These are phyloP conservation scores for Corynespora cassiicola DNA, from an alignment of 2,329 filamentous ascomycete genomes.

Conservation along the genomic window DNA sequence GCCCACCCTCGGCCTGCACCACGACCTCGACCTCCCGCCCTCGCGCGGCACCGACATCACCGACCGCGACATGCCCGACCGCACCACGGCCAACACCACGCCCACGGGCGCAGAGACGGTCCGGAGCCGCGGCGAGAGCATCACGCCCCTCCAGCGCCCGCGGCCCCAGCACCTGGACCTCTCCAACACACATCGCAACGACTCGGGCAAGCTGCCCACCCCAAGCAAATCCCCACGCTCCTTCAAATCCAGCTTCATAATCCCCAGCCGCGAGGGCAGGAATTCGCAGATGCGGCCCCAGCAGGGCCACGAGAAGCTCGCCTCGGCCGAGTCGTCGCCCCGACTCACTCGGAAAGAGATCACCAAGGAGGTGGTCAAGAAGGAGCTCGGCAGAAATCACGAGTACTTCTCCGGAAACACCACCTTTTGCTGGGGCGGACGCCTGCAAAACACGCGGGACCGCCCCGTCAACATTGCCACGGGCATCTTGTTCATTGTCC, in stretches of 20 bases:
- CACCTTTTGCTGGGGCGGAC: slow-evolving; percentile 83
- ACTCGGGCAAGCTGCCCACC: slow-evolving; percentile 60
- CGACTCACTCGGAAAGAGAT: slow-evolving; percentile 59
- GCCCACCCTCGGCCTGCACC: slow-evolving; percentile 38
- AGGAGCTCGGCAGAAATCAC: slow-evolving; percentile 73
- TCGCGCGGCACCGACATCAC: slow-evolving; percentile 85
- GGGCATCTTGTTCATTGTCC: slow-evolving; percentile 78
- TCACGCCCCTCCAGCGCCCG: slow-evolving; percentile 73
- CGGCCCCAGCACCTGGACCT: slow-evolving; percentile 65
- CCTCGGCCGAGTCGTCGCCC: slow-evolving; percentile 79
- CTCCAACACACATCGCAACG: slow-evolving; percentile 63
- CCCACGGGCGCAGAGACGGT: slow-evolving; percentile 66
- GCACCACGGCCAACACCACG: slow-evolving; percentile 75
- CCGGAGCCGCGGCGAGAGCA: slow-evolving; percentile 76
- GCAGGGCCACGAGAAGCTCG: slow-evolving; percentile 79
- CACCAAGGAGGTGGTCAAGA: slow-evolving; percentile 44
- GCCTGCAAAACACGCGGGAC: slow-evolving; percentile 86
- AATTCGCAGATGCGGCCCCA: slow-evolving; percentile 54
- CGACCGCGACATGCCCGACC: slow-evolving; percentile 73
- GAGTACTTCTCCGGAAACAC: slow-evolving; percentile 96
- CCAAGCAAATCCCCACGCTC: slow-evolving; percentile 76
- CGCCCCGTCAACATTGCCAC: slow-evolving; percentile 90
- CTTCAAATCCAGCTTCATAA: slow-evolving; percentile 76
- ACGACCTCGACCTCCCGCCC: slow-evolving; percentile 59
- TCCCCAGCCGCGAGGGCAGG: slow-evolving; percentile 63